Conservation (phyloP, 768 basidiomycete species). For the Hericium coralloides region DNA sequence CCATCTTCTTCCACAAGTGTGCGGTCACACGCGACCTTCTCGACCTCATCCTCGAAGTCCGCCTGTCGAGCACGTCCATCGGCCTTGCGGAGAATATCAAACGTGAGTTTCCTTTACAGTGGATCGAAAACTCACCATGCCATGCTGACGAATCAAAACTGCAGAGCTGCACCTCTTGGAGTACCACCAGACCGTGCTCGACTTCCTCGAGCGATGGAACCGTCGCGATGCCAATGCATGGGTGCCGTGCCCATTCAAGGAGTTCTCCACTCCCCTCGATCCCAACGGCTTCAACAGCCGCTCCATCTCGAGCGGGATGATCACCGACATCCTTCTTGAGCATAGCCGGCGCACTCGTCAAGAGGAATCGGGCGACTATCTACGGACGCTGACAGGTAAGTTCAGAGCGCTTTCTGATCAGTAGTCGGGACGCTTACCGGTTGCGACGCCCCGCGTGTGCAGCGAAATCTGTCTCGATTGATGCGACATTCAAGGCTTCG, state of each 20-base stretch:
- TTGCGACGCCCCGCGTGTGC: too few relatives aligned
- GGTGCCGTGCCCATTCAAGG: neutral
- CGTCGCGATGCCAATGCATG: neutral
- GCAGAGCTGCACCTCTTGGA: constrained; percentile 18
- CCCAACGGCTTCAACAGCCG: neutral
- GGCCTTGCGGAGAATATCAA: constrained; percentile 11
- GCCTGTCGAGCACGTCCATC: constrained; percentile 11
- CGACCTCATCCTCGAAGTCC: constrained; percentile 17
- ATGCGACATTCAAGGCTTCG: neutral
- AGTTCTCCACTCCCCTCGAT: neutral
- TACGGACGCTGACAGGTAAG: constrained; percentile 9
- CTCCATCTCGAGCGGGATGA: neutral
- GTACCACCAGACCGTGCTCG: constrained; percentile 11
- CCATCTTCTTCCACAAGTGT: constrained; percentile 15
- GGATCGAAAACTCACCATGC: constrained; percentile 8
- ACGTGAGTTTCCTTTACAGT: neutral
- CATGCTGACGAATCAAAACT: constrained; percentile 8
- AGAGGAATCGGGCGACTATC: neutral
- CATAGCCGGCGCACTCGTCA: neutral
- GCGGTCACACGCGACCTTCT: constrained; percentile 16
- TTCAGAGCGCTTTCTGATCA: neutral
- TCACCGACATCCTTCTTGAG: neutral
- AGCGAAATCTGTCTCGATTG: neutral
- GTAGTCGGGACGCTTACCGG: too few relatives aligned
- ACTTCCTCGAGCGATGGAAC: constrained; percentile 11